Evolutionary conservation across 2,329 filamentous ascomycete genomes (phyloP), one percentile per base, ranked within the genome.

Genomic region (Colletotrichum sp.): DNA sequence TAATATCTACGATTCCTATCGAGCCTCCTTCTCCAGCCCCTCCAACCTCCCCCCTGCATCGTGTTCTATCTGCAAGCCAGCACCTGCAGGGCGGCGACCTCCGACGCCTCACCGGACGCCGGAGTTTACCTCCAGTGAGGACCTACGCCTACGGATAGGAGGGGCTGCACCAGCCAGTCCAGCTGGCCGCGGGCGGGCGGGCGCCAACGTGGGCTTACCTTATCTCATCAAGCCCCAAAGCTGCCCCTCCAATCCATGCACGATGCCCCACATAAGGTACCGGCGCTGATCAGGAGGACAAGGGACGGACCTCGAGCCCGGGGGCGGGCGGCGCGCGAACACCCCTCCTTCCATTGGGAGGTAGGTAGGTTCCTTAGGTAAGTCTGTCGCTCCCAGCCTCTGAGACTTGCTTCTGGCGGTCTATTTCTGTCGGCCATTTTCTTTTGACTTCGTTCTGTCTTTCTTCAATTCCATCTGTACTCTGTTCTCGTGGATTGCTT

Each of bases 221-320:
- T 75, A 76, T 75, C 74, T 76, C 75, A 75, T 75, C 74, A 63
- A 36, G 30, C 57, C 57, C 30, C 30, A 61, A 61, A 21, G 36
- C 43, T 74, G 64, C 74, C 73, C 70, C 70, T 69, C 73, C 63
- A 52, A 52, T 52, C 39, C 69, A 72, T 64, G 74, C 71, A 76
- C 18, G 64, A 63, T 57, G 64, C 74, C 73, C 74, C 74, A 71
- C 71, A 55, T 12, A 48, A 75, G 71, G 72, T 75, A 71, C 66
- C 71, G 71, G 34, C 63, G 72, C 71, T 71, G 74, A 71, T 76
- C 74, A 76, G 72, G 66, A 76, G 74, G 74, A 70, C 74, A 71
- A 72, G 69, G 72, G 64, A 67, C 72, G 67, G 72, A 74, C 72
- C 36, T 61, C 55, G 72, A 55, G 74, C 64, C 63, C 43, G 43